Base-by-base conservation (phyloP, 345 rosid genomes). In the Ailanthus altissimus region DNA sequence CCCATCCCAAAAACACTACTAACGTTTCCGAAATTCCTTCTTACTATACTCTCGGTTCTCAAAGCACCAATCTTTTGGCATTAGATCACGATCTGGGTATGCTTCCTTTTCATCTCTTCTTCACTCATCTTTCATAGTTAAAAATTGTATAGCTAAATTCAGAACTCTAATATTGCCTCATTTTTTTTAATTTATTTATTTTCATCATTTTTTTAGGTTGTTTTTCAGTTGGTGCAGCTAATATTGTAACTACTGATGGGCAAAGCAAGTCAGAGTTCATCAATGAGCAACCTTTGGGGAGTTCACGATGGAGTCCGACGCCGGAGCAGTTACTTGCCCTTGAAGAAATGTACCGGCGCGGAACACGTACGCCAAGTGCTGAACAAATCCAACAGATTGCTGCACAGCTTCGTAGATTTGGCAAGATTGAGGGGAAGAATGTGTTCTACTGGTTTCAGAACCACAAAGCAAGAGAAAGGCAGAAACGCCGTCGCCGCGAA, bases 361-460 rank as follows among this genome's bases (percentile, higher is more conserved):
- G 94, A 15, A 87, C 84, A 23, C 79, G 92, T 38, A 90, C 90
- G 11, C 97, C 97, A 0, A 74, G 89, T 3, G 83, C 94, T 1
- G 87, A 89, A 15, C 86, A 91, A 77, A 91, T 91, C 82, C 91
- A 91, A 72, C 83, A 83, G 76, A 91, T 91, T 28, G 88, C 94
- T 5, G 47, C 80, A 5, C 85, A 85, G 80, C 97, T 91, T 61
- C 83, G 90, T 49, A 78, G 88, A 81, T 91, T 85, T 70, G 97
- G 97, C 8, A 87, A 77, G 81, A 84, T 91, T 28, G 94, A 91
- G 81, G 97, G 97, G 2, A 91, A 91, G 74, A 91, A 90, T 64
- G 92, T 91, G 46, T 91, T 91, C 81, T 91, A 91, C 84, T 91
- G 97, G 97, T 90, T 91, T 75, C 97, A 91, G 69, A 91, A 91